A percentile compares a stretch with the other conserved stretches of the same genome.
Conservation (phyloP, 2,329 filamentous ascomycete genomes). For the Ceratocystis colombiana region DNA sequence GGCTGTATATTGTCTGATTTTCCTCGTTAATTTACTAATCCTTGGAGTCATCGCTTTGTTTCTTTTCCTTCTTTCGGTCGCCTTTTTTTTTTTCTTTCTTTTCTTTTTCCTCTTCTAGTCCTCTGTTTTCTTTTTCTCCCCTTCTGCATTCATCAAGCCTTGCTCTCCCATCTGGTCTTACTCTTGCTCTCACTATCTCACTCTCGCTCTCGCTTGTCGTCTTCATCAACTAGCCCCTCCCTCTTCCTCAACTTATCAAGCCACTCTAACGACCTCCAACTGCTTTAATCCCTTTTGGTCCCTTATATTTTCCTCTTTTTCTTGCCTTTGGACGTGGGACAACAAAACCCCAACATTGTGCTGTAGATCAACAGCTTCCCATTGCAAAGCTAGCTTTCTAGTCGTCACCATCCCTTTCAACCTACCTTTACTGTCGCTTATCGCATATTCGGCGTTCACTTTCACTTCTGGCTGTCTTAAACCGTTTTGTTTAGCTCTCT, state of each 20-base stretch:
- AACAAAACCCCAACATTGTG: not conserved
- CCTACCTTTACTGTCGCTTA: not conserved
- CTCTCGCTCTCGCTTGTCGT: conserved; percentile 4
- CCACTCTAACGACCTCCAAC: not conserved
- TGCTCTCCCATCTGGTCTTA: not conserved
- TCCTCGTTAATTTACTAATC: conserved; percentile 10
- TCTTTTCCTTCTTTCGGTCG: conserved; percentile 17
- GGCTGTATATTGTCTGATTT: conserved; percentile 21
- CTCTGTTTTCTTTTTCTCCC: not conserved
- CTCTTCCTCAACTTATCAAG: not conserved
- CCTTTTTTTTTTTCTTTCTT: not conserved
- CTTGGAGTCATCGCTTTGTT: conserved; percentile 13
- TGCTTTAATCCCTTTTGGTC: conserved; percentile 3
- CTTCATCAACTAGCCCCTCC: not conserved
- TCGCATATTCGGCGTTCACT: not conserved
- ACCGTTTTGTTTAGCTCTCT: not conserved
- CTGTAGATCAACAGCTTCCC: not conserved
- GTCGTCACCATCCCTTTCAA: not conserved
- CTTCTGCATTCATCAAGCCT: not conserved
- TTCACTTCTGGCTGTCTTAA: not conserved
- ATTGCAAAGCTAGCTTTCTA: not conserved
- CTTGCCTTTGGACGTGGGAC: not conserved
- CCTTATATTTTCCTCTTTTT: conserved; percentile 14
- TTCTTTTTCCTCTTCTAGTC: conserved; percentile 1
- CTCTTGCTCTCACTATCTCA: not conserved